phyloP scores from a whole-genome alignment of 345 rosid species.

The Conringia planisiliqua region DNA sequence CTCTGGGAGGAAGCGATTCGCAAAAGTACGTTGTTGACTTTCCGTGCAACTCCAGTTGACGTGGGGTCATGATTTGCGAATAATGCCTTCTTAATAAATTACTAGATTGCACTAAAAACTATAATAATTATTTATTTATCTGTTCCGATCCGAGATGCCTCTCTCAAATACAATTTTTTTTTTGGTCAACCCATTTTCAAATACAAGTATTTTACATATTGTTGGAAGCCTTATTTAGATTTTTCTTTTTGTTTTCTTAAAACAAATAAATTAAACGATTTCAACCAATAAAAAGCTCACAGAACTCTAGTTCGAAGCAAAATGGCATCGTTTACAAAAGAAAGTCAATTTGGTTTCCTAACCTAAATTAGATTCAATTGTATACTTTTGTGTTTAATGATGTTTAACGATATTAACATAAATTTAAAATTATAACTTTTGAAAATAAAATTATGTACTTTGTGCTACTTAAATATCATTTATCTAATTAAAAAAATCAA shows the following conservation, averaged over 20 bases:
- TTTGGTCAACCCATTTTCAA: too few relatives aligned
- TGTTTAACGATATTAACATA: too few relatives aligned
- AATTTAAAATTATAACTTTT: too few relatives aligned
- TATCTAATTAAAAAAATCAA: not conserved
- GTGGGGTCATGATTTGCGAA: constrained; percentile 22
- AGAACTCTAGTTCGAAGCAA: not conserved
- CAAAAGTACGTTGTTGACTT: constrained; percentile 47
- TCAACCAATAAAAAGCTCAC: not conserved
- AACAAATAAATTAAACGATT: not conserved
- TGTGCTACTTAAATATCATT: not conserved
- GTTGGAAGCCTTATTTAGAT: not conserved
- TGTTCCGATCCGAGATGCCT: constrained; percentile 23
- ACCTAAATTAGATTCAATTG: not conserved
- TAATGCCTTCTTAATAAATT: not conserved
- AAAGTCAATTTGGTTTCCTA: not conserved
- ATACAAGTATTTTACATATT: not conserved
- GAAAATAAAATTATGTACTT: too few relatives aligned
- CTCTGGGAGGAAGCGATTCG: not conserved
- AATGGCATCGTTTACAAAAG: not conserved
- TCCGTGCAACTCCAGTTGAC: constrained; percentile 29
- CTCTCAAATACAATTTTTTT: not conserved
- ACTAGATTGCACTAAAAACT: not conserved
- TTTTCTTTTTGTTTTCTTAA: not conserved
- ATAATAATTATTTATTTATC: not conserved
- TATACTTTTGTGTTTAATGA: too few relatives aligned